These are phyloP conservation scores for Phytophthora hibernalis DNA, from an alignment of 352 stramenopile genomes.

Conservation along the genomic window DNA sequence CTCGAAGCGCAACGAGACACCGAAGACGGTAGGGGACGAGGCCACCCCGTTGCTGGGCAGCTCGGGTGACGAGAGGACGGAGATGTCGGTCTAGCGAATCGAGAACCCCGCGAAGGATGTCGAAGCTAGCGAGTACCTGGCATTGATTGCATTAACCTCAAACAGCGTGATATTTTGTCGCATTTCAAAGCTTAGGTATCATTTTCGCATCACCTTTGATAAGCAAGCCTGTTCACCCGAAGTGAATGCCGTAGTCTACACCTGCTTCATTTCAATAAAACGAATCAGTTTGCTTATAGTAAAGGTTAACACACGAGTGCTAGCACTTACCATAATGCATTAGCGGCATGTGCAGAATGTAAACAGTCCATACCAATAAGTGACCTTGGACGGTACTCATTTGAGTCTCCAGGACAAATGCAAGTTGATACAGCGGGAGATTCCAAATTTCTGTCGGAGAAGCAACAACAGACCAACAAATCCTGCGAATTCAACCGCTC, in stretches of 20 bases:
- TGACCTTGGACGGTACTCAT: slow-evolving; percentile 20
- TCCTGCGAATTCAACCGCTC: slow-evolving; percentile 20
- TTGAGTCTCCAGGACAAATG: slow-evolving; percentile 31
- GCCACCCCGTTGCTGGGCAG: slow-evolving; percentile 52
- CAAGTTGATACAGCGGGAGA: slow-evolving; percentile 35
- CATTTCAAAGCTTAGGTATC: background rate
- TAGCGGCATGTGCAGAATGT: slow-evolving; percentile 30
- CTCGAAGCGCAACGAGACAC: slow-evolving; percentile 46
- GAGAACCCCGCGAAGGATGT: background rate
- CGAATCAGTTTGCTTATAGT: background rate
- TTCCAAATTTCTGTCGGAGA: slow-evolving; percentile 27
- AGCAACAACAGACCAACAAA: slow-evolving; percentile 25
- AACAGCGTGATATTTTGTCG: background rate
- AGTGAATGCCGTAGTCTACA: slow-evolving; percentile 20
- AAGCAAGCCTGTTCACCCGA: too few species aligned
- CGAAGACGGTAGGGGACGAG: slow-evolving; percentile 41
- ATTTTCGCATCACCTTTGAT: background rate
- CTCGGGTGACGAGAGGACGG: slow-evolving; percentile 38
- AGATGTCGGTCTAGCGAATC: slow-evolving; percentile 20
- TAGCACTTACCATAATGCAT: slow-evolving; percentile 28
- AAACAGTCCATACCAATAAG: slow-evolving; percentile 26
- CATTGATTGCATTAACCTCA: background rate
- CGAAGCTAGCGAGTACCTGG: background rate
- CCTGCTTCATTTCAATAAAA: slow-evolving; percentile 1
- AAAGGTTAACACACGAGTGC: background rate